Evolutionary conservation across 2,329 filamentous ascomycete genomes (phyloP).

Genomic region (Basipetospora chlamydospora): DNA sequence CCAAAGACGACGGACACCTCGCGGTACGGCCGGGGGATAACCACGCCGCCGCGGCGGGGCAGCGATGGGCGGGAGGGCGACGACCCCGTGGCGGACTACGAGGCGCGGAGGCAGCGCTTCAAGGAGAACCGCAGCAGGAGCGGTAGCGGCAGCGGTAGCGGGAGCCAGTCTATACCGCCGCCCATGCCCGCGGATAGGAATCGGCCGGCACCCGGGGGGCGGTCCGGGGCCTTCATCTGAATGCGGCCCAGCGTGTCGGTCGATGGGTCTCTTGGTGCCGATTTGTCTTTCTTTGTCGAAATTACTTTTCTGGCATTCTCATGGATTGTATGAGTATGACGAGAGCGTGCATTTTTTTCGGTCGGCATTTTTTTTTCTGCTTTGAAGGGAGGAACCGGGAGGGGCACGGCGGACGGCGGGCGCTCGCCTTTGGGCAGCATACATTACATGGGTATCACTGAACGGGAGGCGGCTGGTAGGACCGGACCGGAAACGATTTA

Average conservation of each 20-base stretch:
- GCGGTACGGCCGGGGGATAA: constrained; percentile 28
- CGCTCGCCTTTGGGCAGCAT: too few species aligned
- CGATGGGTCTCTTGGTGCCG: too few species aligned
- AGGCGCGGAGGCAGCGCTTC: background rate
- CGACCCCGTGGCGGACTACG: background rate
- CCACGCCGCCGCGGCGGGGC: constrained; percentile 19
- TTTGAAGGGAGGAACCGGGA: too few species aligned
- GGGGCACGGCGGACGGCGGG: too few species aligned
- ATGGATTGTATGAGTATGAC: background rate
- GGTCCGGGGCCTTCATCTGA: constrained; percentile 4
- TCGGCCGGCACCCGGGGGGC: background rate
- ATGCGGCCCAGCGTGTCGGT: too few species aligned
- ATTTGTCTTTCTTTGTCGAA: background rate
- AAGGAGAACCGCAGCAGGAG: background rate
- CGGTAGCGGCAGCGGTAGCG: background rate
- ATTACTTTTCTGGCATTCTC: background rate
- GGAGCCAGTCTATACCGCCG: background rate
- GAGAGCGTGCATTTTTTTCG: too few species aligned
- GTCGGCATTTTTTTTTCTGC: too few species aligned
- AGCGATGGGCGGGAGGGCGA: constrained; percentile 11
- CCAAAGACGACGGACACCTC: constrained; percentile 9
- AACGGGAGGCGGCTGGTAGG: too few species aligned
- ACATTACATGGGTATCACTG: too few species aligned
- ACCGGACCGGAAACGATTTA: too few species aligned
- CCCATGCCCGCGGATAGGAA: constrained; percentile 1